These are phyloP conservation scores for Blastocystis sp. DNA, from an alignment of 352 stramenopile genomes.

Conservation along the genomic window DNA sequence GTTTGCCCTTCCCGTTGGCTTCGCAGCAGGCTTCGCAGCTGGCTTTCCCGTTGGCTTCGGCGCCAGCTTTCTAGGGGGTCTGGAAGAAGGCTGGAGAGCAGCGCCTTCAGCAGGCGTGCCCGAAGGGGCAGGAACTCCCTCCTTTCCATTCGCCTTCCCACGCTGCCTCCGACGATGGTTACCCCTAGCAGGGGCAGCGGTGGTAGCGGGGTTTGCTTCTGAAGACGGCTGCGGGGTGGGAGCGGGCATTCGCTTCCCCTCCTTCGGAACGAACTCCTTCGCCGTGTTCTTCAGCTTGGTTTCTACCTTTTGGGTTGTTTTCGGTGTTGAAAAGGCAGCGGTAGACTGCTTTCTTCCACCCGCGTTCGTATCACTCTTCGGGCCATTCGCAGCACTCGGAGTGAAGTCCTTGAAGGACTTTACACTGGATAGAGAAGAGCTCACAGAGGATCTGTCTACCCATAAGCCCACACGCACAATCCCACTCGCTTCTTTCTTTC, in stretches of 20 bases:
- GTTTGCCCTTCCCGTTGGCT: neutral
- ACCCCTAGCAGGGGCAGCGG: neutral
- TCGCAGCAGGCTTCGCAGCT: neutral
- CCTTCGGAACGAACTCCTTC: neutral
- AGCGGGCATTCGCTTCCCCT: neutral
- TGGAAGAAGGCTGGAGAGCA: neutral
- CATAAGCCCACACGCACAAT: neutral
- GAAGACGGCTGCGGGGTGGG: neutral
- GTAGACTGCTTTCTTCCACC: neutral
- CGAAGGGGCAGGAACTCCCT: neutral
- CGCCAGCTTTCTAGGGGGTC: no score
- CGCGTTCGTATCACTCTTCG: neutral
- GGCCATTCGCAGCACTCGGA: neutral
- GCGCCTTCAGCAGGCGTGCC: neutral
- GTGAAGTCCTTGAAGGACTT: constrained; percentile 15
- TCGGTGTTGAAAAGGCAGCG: neutral
- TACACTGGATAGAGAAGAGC: neutral
- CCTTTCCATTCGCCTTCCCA: neutral
- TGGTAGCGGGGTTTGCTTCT: neutral
- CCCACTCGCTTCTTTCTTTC: neutral
- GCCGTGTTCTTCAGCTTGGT: neutral
- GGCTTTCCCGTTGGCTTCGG: neutral
- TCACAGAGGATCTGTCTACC: neutral
- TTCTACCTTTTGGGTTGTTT: neutral
- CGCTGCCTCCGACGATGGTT: neutral